Percentiles rank a stretch among this genome's conserved stretches.
Evolutionary conservation across 805 yeast species (phyloP).

Genomic region (Wickerhamomyces tratensis): DNA sequence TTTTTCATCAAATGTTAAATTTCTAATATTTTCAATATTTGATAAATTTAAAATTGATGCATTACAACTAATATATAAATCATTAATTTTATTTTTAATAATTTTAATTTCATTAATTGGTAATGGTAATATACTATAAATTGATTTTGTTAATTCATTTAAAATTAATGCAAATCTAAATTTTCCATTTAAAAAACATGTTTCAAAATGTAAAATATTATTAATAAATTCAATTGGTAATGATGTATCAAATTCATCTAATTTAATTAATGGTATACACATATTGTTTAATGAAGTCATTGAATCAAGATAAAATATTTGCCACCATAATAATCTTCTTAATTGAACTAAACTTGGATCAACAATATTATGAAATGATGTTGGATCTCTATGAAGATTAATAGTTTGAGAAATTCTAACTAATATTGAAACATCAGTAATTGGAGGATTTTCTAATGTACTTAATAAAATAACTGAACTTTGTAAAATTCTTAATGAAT

Average conservation of each 20-base stretch:
- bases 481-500: slow-evolving; percentile 28
- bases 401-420: slow-evolving; percentile 47
- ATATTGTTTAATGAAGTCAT: slow-evolving; percentile 46
- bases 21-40: slow-evolving; percentile 22
- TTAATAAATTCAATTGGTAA: slow-evolving; percentile 38
- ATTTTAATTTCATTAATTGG: slow-evolving; percentile 30
- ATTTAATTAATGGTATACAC: slow-evolving; percentile 41
- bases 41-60: slow-evolving; percentile 34
- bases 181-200: slow-evolving; percentile 42
- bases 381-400: slow-evolving; percentile 52
- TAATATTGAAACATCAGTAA: slow-evolving; percentile 44
- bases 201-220: slow-evolving; percentile 30
- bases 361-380: slow-evolving; percentile 37
- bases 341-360: slow-evolving; percentile 39
- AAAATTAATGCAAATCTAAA: slow-evolving; percentile 41
- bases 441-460: slow-evolving; percentile 45
- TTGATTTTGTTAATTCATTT: slow-evolving; percentile 41
- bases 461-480: slow-evolving; percentile 42
- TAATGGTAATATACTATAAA: slow-evolving; percentile 38
- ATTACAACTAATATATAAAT: slow-evolving; percentile 39
- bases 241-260: slow-evolving; percentile 47
- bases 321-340: slow-evolving; percentile 60
- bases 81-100: slow-evolving; percentile 38
- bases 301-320: slow-evolving; percentile 48
- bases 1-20: slow-evolving; percentile 25